Conservation (phyloP, 192 early-diverging fungal species). For the Podila minutissima region DNA sequence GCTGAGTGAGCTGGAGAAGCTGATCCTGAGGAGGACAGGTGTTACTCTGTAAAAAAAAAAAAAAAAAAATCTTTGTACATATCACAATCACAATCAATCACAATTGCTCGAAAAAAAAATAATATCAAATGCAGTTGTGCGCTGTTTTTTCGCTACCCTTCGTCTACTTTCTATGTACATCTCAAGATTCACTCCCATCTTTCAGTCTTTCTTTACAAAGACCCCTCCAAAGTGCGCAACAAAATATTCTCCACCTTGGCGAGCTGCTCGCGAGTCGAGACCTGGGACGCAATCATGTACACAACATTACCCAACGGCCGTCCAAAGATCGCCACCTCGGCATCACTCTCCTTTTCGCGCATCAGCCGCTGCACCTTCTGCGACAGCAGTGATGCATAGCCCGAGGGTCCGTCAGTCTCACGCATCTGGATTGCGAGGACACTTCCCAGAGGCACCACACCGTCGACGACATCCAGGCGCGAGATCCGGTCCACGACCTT, state of each 20-base stretch:
- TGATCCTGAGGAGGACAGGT: conserved; percentile 27
- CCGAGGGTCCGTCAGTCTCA: conserved; percentile 32
- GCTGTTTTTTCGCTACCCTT: no score
- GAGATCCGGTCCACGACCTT: conserved; percentile 63
- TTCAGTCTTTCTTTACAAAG: neutral
- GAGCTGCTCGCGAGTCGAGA: conserved; percentile 53
- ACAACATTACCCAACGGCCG: conserved; percentile 81
- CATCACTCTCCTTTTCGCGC: conserved; percentile 36
- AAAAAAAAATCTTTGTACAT: no score
- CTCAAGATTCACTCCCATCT: no score
- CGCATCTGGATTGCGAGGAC: conserved; percentile 74
- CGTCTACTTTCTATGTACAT: no score
- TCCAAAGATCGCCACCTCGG: conserved; percentile 62
- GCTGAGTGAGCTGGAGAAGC: conserved; percentile 71
- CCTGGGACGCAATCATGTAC: conserved; percentile 77
- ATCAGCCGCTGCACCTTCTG: conserved; percentile 33
- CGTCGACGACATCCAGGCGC: conserved; percentile 63
- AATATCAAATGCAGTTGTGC: no score
- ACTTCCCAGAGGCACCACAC: conserved; percentile 73
- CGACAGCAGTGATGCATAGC: conserved; percentile 33
- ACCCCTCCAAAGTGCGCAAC: conserved; percentile 36
- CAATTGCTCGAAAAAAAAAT: no score
- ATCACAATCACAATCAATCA: no score
- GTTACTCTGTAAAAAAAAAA: neutral
- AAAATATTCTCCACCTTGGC: conserved; percentile 58